Percentiles rank a stretch among this genome's conserved stretches.
phyloP scores from a whole-genome alignment of 495 filamentous ascomycete species.

The Astrothelium macrocarpum region DNA sequence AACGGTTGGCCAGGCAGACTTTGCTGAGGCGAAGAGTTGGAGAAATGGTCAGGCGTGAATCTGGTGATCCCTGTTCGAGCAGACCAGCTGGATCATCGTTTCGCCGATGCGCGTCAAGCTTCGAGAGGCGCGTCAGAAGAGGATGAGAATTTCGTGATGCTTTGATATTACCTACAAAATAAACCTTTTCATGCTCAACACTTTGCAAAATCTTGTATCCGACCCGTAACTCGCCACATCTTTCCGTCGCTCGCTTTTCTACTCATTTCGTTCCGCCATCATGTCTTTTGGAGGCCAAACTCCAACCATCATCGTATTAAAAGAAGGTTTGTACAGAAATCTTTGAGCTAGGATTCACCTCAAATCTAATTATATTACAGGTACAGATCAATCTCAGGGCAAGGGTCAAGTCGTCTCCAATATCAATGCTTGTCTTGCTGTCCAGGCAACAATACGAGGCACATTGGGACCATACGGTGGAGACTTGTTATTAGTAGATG shows the following conservation, averaged over 20 bases:
- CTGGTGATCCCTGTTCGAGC: not conserved
- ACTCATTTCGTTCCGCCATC: not conserved
- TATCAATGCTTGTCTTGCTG: constrained; percentile 97
- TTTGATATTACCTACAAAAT: not conserved
- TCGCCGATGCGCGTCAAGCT: not conserved
- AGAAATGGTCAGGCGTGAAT: not conserved
- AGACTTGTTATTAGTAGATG: constrained; percentile 89
- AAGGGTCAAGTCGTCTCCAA: constrained; percentile 96
- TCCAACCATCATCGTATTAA: constrained; percentile 96
- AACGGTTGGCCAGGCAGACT: not conserved
- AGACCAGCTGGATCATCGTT: not conserved
- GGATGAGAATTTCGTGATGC: not conserved
- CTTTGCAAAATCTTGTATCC: not conserved
- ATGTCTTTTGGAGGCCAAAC: constrained; percentile 99
- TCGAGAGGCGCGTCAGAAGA: not conserved
- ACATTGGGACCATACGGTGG: constrained; percentile 97
- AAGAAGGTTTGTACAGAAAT: constrained; percentile 65
- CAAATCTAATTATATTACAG: constrained; percentile 38
- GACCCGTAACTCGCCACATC: not conserved
- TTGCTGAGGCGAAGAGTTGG: not conserved
- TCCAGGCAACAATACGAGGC: constrained; percentile 88
- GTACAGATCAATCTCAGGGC: constrained; percentile 93
- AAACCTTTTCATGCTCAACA: not conserved
- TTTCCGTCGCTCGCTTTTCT: not conserved
- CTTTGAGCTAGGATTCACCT: constrained; percentile 5